Conservation (phyloP, 805 yeast genomes). For the Saturnispora gosingensis region DNA sequence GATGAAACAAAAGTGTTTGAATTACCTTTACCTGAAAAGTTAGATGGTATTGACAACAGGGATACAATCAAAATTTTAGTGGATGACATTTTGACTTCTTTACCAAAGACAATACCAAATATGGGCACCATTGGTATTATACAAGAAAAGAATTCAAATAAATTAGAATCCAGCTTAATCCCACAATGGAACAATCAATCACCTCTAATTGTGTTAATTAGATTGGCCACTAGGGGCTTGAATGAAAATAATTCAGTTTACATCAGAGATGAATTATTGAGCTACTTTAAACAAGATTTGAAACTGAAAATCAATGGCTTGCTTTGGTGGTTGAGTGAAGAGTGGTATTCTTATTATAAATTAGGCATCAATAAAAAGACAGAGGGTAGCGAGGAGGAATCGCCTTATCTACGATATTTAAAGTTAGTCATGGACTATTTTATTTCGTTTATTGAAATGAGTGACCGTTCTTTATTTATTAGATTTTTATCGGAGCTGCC, state of each 20-base stretch:
- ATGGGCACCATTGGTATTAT: neutral
- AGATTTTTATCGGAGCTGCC: conserved; percentile 86
- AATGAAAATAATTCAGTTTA: conserved; percentile 40
- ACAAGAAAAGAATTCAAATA: neutral
- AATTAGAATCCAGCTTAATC: conserved; percentile 40
- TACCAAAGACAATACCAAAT: neutral
- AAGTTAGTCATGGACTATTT: conserved; percentile 63
- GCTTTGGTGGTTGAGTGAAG: conserved; percentile 92
- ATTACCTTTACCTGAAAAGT: conserved; percentile 48
- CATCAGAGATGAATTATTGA: conserved; percentile 62
- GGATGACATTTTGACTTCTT: conserved; percentile 43
- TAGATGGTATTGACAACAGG: conserved; percentile 47
- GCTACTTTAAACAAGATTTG: conserved; percentile 65
- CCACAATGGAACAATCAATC: conserved; percentile 50
- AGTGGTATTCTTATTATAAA: conserved; percentile 62
- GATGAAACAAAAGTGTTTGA: conserved; percentile 25
- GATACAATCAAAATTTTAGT: conserved; percentile 49
- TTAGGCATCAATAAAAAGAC: conserved; percentile 12
- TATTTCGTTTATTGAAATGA: conserved; percentile 74
- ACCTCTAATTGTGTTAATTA: conserved; percentile 66
- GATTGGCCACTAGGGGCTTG: conserved; percentile 75
- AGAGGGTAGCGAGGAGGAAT: conserved; percentile 5
- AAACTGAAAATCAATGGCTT: conserved; percentile 63
- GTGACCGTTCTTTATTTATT: conserved; percentile 72
- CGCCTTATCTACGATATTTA: conserved; percentile 58